These are phyloP conservation scores for Bruguiera parviflora DNA, from an alignment of 345 rosid genomes.

Conservation along the genomic window DNA sequence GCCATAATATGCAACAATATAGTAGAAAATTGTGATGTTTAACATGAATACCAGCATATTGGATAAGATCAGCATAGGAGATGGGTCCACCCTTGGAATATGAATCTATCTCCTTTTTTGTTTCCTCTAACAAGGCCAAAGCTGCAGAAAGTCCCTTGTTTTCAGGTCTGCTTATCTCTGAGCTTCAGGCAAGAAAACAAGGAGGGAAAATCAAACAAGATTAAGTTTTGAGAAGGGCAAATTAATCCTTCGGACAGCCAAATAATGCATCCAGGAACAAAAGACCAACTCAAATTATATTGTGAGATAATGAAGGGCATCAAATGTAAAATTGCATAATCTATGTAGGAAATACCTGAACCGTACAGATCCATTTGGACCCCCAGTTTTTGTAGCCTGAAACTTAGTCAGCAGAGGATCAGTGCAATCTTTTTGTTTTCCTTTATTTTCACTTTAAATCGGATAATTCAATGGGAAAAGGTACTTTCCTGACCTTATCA, in stretches of 20 bases:
- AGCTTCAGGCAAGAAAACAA: constrained; percentile 54
- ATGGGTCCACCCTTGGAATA: constrained; percentile 89
- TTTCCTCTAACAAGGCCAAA: constrained; percentile 50
- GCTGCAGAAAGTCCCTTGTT: constrained; percentile 73
- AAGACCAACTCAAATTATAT: not conserved
- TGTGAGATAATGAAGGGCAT: not conserved
- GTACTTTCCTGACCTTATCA: constrained; percentile 65
- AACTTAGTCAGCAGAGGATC: constrained; percentile 27
- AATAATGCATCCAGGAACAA: not conserved
- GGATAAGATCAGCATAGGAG: constrained; percentile 82
- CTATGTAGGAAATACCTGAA: constrained; percentile 58
- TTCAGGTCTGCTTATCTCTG: constrained; percentile 92
- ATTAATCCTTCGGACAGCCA: constrained; percentile 1
- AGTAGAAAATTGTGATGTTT: not conserved
- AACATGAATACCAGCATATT: constrained; percentile 49
- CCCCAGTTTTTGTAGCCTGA: constrained; percentile 92
- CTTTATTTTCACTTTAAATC: not conserved
- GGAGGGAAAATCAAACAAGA: constrained; percentile 9
- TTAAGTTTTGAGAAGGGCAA: not conserved
- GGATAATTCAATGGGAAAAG: not conserved
- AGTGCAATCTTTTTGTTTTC: constrained; percentile 6
- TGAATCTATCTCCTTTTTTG: constrained; percentile 73
- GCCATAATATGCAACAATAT: not conserved
- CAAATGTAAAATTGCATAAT: not conserved
- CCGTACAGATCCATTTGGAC: constrained; percentile 87